Base-by-base conservation (phyloP, 2,329 filamentous ascomycete species). In the Nigrospora oryzae region DNA sequence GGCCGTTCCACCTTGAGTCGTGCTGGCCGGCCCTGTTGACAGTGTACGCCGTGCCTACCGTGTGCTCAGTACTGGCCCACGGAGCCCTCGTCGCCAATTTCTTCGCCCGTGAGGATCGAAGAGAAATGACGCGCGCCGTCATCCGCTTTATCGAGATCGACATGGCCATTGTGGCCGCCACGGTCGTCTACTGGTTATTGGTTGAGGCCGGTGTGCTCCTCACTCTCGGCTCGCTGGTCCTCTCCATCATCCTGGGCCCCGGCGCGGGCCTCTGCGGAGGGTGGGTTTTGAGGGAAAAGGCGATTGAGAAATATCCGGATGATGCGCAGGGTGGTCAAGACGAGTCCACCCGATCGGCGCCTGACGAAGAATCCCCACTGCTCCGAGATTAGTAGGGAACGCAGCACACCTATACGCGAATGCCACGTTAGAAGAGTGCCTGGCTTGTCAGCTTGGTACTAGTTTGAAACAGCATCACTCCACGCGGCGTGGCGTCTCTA, bases 111-210 rank as follows among this genome's bases (percentile, higher is more conserved):
- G 71, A 76, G 40, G 71, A 77, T 50, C 62, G 71, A 33, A 63
- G 63, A 38, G 67, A 74, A 51, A 66, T 75, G 66, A 75, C 74
- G n/a, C 64, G 66, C 33, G 66, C 69, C 12, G 66, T 65, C 0
- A 55, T 70, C 41, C 59, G 58, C 39, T 70, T 74, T 43, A 64
- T 77, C 43, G 64, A 69, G 53, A 66, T 77, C 39, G 66, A 77
- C 48, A 49, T 63, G 6, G 56, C 66, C 19, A 74, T 70, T 49
- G 61, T 74, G 38, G 62, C 58, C 2, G 57, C 69, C 51, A 74
- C 73, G 1, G 67, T 75, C 5, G 49, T 76, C 31, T 77, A 77
- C 55, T 77, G 74, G 73, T 58, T 77, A 32, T 56, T 75, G 35
- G 69, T 73, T 14, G 74, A 77, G 56, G 67, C 68, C 0, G 73